Base-by-base conservation (phyloP, 2,329 filamentous ascomycete genomes). In the Colletotrichum musicola region DNA sequence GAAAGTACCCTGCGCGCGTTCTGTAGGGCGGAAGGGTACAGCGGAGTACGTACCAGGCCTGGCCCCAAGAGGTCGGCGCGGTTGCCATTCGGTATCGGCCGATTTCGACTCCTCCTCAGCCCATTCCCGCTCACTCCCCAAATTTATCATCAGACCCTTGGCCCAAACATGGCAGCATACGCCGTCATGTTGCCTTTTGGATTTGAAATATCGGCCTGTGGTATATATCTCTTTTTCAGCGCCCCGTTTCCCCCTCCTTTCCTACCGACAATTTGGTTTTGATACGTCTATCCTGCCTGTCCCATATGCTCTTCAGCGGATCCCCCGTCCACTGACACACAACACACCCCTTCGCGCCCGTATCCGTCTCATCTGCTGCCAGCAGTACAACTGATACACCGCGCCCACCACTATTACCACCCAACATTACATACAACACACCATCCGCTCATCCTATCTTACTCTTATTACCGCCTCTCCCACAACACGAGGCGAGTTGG, bases 71-170 rank as follows among this genome's bases (percentile, higher is more conserved):
- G 63, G 18, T 44, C 54, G 64, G 59, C 59, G 35, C 62, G 66
- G 66, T 69, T 61, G 62, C 67, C 65, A 68, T 67, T 72, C 71
- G 71, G 77, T 72, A 76, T 78, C 77, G 77, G 73, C 77, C 77
- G 77, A 78, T 79, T 75, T 72, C 76, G 61, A 67, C 72, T 72
- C 73, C 76, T 75, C 69, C 75, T 78, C 77, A 78, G 76, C 72
- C 77, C 77, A 78, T 77, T 78, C 75, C 72, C 74, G 70, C 73
- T 75, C 76, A 73, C 76, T 73, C 74, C 75, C 75, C 75, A 74
- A 75, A 74, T 74, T 77, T 77, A 74, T 78, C 75, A 72, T 70
- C 76, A 75, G 76, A 79, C 75, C 51, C 68, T 72, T 71, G 64
- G 68, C 64, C 68, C 68, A 57, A 72, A 62, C 66, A 61, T 69